Conservation (phyloP, 495 filamentous ascomycete species). For the Amniculicola lignicola region DNA sequence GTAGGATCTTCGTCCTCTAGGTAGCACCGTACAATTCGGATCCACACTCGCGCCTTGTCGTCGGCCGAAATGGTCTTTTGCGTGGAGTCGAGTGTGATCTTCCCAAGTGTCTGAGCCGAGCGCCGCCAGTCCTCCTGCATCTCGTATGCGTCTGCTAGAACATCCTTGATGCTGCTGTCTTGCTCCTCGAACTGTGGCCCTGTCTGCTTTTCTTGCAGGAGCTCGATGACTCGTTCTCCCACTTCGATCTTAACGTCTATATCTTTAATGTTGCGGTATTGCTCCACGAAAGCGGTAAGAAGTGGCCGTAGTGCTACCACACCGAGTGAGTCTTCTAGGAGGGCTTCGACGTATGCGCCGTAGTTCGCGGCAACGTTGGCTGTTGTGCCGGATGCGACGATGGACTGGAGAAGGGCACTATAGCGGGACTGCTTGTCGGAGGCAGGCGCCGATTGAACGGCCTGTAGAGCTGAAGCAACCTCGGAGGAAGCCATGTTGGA, state of each 20-base stretch:
- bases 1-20: constrained; percentile 93
- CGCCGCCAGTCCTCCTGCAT: constrained; percentile 71
- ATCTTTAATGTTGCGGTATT: constrained; percentile 55
- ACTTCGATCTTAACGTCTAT: constrained; percentile 63
- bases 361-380: constrained; percentile 61
- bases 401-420: constrained; percentile 62
- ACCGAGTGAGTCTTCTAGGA: constrained; percentile 66
- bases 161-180: constrained; percentile 70
- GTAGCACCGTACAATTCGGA: constrained; percentile 90
- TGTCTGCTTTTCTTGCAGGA: constrained; percentile 62
- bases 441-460: constrained; percentile 52
- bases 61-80: constrained; percentile 77
- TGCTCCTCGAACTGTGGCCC: constrained; percentile 89
- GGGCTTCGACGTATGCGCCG: constrained; percentile 62
- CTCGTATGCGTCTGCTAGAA: constrained; percentile 81
- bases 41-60: constrained; percentile 77
- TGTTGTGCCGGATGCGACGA: constrained; percentile 56
- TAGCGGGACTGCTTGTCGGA: constrained; percentile 60
- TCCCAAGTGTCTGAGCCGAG: constrained; percentile 73
- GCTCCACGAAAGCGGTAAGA: constrained; percentile 62
- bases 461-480: constrained; percentile 53
- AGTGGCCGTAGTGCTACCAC: constrained; percentile 72
- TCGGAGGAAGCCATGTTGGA: constrained; percentile 56
- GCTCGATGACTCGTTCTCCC: constrained; percentile 63
- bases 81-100: constrained; percentile 81